Conservation (phyloP, 1,284 basidiomycete species). For the Agaricales sp. region DNA sequence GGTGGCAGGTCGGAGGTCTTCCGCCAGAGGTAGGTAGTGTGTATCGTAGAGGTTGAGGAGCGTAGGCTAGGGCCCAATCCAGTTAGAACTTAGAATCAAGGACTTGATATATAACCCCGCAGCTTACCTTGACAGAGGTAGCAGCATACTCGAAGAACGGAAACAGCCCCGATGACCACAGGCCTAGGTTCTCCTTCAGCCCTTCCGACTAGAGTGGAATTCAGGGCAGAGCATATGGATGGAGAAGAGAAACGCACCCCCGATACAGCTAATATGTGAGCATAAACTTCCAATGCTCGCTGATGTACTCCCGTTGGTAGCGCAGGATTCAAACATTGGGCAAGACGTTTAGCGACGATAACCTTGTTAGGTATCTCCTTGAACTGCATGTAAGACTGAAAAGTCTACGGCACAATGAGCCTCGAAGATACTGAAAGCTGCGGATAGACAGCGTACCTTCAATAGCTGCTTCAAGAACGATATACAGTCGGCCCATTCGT, state of each 20-base stretch:
- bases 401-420: constrained; percentile 43
- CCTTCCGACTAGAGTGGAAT: constrained; percentile 63
- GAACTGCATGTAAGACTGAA: constrained; percentile 88
- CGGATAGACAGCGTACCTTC: constrained; percentile 49
- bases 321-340: constrained; percentile 96
- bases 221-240: constrained; percentile 4
- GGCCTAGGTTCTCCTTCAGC: constrained; percentile 75
- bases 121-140: constrained; percentile 78
- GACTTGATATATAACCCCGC: constrained; percentile 2
- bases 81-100: constrained; percentile 3
- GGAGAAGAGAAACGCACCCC: constrained; percentile 48
- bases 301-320: constrained; percentile 96
- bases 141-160: constrained; percentile 98
- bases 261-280: constrained; percentile 82
- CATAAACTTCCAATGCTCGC: constrained; percentile 91
- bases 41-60: constrained; percentile 84
- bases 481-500: constrained; percentile 99
- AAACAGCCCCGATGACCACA: constrained; percentile 96
- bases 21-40: constrained; percentile 83
- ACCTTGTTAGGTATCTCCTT: constrained; percentile 94
- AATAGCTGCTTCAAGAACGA: constrained; percentile 92
- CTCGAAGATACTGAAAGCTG: neutral
- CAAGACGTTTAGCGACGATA: constrained; percentile 88
- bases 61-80: constrained; percentile 44
- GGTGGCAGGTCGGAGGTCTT: constrained; percentile 77